Evolutionary conservation across 169 alveolate species (phyloP).

Genomic region (Cryptosporidium parvum): DNA sequence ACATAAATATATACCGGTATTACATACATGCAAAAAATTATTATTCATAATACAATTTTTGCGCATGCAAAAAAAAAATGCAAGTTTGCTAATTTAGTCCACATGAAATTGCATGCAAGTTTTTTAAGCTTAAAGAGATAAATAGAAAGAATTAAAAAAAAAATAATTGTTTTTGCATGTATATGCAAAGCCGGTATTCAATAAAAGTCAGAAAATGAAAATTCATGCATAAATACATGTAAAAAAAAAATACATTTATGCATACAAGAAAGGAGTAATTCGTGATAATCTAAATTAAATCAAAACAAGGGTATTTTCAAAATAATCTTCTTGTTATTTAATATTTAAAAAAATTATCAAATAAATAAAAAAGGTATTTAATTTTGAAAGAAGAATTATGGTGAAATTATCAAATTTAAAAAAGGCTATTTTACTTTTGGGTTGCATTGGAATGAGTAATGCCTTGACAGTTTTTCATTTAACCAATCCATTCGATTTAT

Average conservation of each 20-base stretch:
- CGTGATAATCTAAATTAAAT: neutral
- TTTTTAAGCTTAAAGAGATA: neutral
- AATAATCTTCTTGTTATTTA: neutral
- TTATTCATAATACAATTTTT: too few species aligned
- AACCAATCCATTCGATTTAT: slow-evolving; percentile 64
- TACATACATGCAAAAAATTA: neutral
- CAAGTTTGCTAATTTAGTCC: neutral
- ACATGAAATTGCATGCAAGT: neutral
- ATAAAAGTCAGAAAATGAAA: neutral
- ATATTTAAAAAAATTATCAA: neutral
- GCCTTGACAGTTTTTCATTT: slow-evolving; percentile 68
- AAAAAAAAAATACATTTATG: neutral
- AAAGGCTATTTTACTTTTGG: neutral
- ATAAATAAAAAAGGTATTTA: neutral
- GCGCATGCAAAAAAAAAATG: slow-evolving; percentile 8
- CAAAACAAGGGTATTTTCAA: neutral
- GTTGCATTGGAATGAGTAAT: slow-evolving; percentile 33
- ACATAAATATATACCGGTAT: slow-evolving; percentile 14
- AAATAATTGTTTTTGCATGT: neutral
- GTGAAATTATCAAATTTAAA: slow-evolving; percentile 19
- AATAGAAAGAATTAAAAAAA: neutral
- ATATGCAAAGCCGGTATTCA: neutral
- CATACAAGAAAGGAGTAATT: neutral
- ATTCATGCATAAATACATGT: slow-evolving; percentile 1
- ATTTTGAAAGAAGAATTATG: neutral